phyloP scores from a whole-genome alignment of 129 eudicot species.

The carrot (Daucus carota) region DNA sequence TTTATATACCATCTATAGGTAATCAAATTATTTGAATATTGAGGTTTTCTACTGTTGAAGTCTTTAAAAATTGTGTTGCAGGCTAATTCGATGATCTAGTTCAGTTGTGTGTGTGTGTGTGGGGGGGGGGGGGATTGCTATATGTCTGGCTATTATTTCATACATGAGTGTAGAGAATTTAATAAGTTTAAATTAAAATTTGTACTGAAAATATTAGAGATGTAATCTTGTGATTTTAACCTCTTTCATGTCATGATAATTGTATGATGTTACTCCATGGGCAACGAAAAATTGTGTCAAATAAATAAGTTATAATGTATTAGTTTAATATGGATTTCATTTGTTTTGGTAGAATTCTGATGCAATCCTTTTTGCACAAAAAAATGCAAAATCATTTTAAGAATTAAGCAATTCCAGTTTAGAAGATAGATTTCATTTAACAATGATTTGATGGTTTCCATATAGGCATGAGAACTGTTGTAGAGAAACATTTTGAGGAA shows the following conservation, averaged over 20 bases:
- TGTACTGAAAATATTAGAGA: neutral
- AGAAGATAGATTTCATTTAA: neutral
- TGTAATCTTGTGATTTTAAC: neutral
- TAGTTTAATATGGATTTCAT: neutral
- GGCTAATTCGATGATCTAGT: neutral
- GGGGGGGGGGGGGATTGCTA: neutral
- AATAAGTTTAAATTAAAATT: neutral
- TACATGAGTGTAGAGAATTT: neutral
- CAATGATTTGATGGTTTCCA: neutral
- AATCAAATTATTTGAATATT: neutral
- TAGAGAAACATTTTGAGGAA: conserved; percentile 64
- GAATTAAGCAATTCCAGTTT: neutral
- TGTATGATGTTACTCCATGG: neutral
- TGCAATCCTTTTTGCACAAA: neutral
- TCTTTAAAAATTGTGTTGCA: neutral
- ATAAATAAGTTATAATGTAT: neutral
- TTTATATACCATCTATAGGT: neutral
- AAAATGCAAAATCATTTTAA: neutral
- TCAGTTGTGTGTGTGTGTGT: neutral
- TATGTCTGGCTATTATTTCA: neutral
- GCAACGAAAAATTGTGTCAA: too few relatives aligned
- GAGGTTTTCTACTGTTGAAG: neutral
- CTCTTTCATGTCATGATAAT: neutral
- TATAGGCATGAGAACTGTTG: conserved; percentile 76
- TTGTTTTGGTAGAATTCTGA: neutral